Base-by-base conservation (phyloP, 805 yeast species). In the Wickerhamiella musiphila region DNA sequence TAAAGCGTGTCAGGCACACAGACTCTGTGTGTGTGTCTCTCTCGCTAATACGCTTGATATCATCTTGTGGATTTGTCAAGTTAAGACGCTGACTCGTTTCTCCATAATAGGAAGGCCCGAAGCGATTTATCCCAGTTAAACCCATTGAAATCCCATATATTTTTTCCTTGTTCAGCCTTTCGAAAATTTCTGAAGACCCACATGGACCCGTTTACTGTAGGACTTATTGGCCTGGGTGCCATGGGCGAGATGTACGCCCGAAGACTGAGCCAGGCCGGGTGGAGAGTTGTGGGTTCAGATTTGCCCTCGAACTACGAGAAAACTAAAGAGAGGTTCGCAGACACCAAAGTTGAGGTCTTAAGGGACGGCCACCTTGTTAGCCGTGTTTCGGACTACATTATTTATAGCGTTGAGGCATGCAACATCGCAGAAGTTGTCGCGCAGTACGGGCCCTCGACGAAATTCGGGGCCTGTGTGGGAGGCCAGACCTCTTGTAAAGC, bases 401-500 rank as follows among this genome's bases (percentile, higher is more conserved):
- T 90, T 35, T 90, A 84, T 61, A 73, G 84, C 35, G 96, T 90
- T 3, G 98, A 90, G 53, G 94, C 96, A 2, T 93, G 77, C 40
- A 70, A 71, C 47, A 75, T 90, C 31, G 70, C 61, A 29, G 63
- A 64, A 35, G 79, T 90, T 23, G 93, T 83, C 4, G 48, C 67
- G 4, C 27, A 57, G 23, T 86, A 86, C 53, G 95, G 93, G 0
- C 86, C 93, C 0, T 76, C 60, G 0, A 73, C 94, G 4, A 86
- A 86, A 49, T 56, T 73, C 3, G 92, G 93, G 2, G 77, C 93
- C 3, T 70, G 84, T 26, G 93, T 90, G 4, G 98, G 96, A n/a
- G 98, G 98, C 6, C 98, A 90, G 54, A 84, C 98, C 0, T 78
- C 94, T 7, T 86, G 96, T 56, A 90, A 90, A 48, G 73, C 69